Evolutionary conservation across 2,329 filamentous ascomycete species (phyloP).

Genomic region (Phoma sp.): DNA sequence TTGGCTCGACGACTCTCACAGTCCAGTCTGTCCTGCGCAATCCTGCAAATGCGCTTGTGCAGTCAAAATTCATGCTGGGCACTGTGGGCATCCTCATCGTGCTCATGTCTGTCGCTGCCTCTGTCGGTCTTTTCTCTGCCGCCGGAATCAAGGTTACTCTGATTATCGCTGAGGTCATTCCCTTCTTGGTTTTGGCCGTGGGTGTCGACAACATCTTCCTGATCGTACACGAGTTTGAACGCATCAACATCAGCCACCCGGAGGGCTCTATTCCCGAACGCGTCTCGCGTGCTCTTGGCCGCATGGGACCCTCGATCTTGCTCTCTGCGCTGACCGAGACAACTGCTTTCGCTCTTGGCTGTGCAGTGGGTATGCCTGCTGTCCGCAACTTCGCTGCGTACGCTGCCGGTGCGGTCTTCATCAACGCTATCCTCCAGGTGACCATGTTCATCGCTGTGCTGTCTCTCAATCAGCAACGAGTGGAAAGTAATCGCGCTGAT

Average conservation of each 20-base stretch:
- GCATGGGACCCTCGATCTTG: conserved; percentile 96
- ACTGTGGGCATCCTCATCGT: conserved; percentile 94
- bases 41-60: conserved; percentile 82
- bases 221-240: conserved; percentile 97
- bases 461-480: conserved; percentile 86
- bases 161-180: conserved; percentile 98
- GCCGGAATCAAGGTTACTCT: conserved; percentile 90
- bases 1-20: conserved; percentile 85
- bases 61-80: conserved; percentile 97
- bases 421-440: conserved; percentile 95
- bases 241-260: conserved; percentile 89
- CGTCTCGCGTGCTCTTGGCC: conserved; percentile 84
- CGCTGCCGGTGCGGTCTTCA: conserved; percentile 91
- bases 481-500: conserved; percentile 87
- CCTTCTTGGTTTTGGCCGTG: conserved; percentile 93
- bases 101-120: conserved; percentile 94
- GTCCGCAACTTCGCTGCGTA: conserved; percentile 98
- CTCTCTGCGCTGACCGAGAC: conserved; percentile 96
- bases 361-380: conserved; percentile 96
- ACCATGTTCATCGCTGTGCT: conserved; percentile 96
- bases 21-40: conserved; percentile 79
- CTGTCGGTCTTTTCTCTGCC: conserved; percentile 92
- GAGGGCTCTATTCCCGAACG: conserved; percentile 87
- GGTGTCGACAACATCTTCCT: conserved; percentile 99
- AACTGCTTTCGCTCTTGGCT: conserved; percentile 87